Base-by-base conservation (phyloP, 208 protist genomes). In the Trypanosoma mega region DNA sequence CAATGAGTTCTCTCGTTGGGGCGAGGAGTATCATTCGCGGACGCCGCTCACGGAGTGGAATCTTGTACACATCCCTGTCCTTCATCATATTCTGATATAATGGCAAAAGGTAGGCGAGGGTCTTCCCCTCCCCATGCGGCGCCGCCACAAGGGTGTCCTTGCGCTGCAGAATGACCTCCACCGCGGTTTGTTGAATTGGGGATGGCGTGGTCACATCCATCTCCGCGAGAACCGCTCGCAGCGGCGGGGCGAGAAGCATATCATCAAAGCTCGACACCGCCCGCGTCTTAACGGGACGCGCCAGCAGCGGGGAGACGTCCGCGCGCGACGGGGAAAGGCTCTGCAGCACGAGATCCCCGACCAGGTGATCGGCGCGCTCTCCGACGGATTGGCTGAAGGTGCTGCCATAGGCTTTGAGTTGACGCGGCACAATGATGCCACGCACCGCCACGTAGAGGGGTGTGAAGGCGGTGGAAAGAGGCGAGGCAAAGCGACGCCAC, bases 1-100 rank as follows among this genome's bases (percentile, higher is more conserved):
- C 63, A 27, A 90, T 51, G 47, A 87, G 50, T 62, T 94, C 87
- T 41, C 74, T 60, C 14, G 87, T 91, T 41, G 82, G 87, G 26
- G 84, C 83, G 2, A 94, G 70, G n/a, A 94, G 51, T 39, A 94
- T 78, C 76, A 83, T 83, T 30, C 87, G 87, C 0, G 87, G 87
- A n/a, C 87, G 83, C 18, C 79, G 79, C 74, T 91, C 81, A 21
- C 87, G 78, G 54, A 92, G 69, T 5, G 88, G 82, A 34, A 94
- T 90, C 50, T 82, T 80, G 61, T 94, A 89, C 24, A 94, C 85
- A 60, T 92, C 85, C 3, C 85, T 62, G 66, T 94, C 87, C 68
- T 91, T 91, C 66, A 90, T 63, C 83, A 94, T 86, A 59, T 89
- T 90, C 59, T 91, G 79, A 61, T 86, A 94, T 16, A 96, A 59